Base-by-base conservation (phyloP, 2,329 filamentous ascomycete species). In the Alternaria triticina region DNA sequence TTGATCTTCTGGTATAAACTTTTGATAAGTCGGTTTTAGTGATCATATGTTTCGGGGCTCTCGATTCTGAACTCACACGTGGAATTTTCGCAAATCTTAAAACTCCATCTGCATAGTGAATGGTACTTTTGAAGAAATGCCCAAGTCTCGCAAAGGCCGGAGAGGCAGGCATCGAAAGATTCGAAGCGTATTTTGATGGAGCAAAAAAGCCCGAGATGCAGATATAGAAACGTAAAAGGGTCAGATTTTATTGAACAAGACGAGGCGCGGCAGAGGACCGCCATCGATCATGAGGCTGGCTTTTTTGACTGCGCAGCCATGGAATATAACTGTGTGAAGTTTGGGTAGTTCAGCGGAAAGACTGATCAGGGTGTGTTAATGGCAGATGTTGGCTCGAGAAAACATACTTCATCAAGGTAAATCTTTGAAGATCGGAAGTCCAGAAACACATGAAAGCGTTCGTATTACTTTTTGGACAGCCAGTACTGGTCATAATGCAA, bases 321-420 rank as follows among this genome's bases (percentile, higher is more conserved):
- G 10, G 0, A 11, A 1, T n/a, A n/a, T n/a, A n/a, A n/a, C n/a
- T n/a, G n/a, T n/a, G 3, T 5, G 27, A 11, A 33, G 12, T 36
- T 15, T 15, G 6, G 7, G n/a, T 8, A n/a, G 33, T 15, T 7
- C 13, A 5, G 15, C 33, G 12, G 30, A 36, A 36, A 36, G 7
- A 36, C 13, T 4, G 13, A 36, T 4, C 15, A 36, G 30, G 6
- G 3, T 3, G 5, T 33, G 8, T 6, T 5, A 33, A 3, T 7
- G 3, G 5, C 28, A 13, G 12, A 13, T 6, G 0, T 13, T 7
- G 6, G 13, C 30, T 33, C 30, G 30, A 33, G 1, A 33, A 15
- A 33, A 0, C 30, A 33, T 33, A 1, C 0, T 8, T 12, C 0
- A 15, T 12, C 30, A 33, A 4, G 0, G 28, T 6, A 13, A 6